phyloP scores from a whole-genome alignment of 805 yeast species.

The Wickerhamomyces strasburgensis region DNA sequence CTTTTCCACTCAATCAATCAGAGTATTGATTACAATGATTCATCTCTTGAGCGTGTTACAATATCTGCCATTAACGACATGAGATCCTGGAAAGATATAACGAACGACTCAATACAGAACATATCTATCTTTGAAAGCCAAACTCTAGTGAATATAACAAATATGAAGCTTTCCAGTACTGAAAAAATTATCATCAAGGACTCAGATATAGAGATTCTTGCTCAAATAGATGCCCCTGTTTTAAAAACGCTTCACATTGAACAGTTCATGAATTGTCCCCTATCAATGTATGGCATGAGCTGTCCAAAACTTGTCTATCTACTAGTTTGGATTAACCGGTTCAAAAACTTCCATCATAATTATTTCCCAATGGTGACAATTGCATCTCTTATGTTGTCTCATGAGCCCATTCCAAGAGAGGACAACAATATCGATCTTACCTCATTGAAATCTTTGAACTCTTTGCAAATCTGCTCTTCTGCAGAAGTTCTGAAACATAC shows the following conservation, averaged over 20 bases:
- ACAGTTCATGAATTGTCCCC: slow-evolving; percentile 11
- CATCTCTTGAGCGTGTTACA: slow-evolving; percentile 2
- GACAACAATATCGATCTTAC: slow-evolving; percentile 8
- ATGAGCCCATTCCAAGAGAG: slow-evolving; percentile 10
- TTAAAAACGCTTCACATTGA: slow-evolving; percentile 11
- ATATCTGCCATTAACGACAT: slow-evolving; percentile 9
- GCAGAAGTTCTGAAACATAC: slow-evolving; percentile 11
- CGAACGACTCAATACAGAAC: slow-evolving; percentile 5
- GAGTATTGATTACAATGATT: slow-evolving; percentile 9
- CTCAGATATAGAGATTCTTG: slow-evolving; percentile 9
- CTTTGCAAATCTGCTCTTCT: slow-evolving; percentile 14
- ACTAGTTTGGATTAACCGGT: slow-evolving; percentile 11
- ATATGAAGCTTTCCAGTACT: slow-evolving; percentile 3
- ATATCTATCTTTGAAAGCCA: slow-evolving; percentile 7
- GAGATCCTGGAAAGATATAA: slow-evolving; percentile 8
- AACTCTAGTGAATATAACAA: slow-evolving; percentile 3
- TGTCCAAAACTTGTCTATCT: slow-evolving; percentile 10
- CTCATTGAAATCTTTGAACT: slow-evolving; percentile 6
- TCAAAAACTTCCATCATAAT: slow-evolving; percentile 6
- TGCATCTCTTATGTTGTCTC: slow-evolving; percentile 16
- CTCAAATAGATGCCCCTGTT: slow-evolving; percentile 8
- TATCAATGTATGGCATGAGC: slow-evolving; percentile 7
- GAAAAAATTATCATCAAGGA: slow-evolving; percentile 7
- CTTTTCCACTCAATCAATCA: slow-evolving; percentile 6
- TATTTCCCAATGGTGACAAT: slow-evolving; percentile 4